Base-by-base conservation (phyloP, 345 rosid genomes). In the Brassica juncea region DNA sequence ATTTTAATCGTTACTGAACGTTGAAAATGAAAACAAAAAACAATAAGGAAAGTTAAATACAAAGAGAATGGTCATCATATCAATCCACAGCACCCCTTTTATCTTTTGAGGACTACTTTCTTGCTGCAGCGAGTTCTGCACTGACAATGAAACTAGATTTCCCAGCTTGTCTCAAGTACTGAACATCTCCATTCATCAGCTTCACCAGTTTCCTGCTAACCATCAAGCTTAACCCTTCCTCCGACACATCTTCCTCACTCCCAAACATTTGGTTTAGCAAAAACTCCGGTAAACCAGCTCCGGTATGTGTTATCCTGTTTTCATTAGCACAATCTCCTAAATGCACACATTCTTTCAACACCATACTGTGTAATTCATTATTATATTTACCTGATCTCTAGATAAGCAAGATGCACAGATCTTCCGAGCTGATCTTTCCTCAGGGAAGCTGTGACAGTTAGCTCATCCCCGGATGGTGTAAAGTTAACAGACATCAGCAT, bases 101-200 rank as follows among this genome's bases (percentile, higher is more conserved):
- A n/a, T 23, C 47, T 73, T 49, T 62, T 16, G 35, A 8, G 37
- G 54, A 52, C 71, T 80, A 81, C 66, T 81, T 75, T 77, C 49
- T 81, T 0, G 89, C 86, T 16, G 88, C 93, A 52, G 97, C 97
- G 31, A 89, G 95, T 79, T 88, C 97, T 3, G 88, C 87, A 7
- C 85, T 72, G 75, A 92, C 55, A 55, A 90, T 87, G 82, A 90
- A 88, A 73, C 89, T 88, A 1, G 95, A 87, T 73, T 85, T 91
- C 25, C 91, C 94, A 8, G 92, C 91, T 85, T 92, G 97, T 83
- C 94, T 88, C 74, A 93, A 71, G 84, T 92, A 94, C 80, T 88
- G 92, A 23, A 88, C 94, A 82, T 87, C 97, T 82, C 99, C 97
- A 68, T 87, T 91, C 97, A 94, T 92, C 64, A 92, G 90, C 83